Evolutionary conservation across 2,329 filamentous ascomycete species (phyloP).

Genomic region (Aspergillus ruber): DNA sequence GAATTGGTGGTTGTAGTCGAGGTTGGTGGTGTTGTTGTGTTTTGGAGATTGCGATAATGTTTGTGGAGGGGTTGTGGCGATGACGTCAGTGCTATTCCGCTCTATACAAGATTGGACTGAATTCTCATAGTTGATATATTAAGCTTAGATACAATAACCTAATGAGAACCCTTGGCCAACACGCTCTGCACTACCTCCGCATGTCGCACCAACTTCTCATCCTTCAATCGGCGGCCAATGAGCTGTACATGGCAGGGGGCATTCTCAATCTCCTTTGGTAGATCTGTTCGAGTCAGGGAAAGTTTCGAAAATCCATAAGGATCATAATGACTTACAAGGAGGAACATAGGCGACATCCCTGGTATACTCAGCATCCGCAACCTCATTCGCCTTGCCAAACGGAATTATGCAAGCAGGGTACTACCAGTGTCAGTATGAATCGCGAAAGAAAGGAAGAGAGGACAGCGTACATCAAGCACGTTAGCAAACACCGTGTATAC

Average conservation of each 20-base stretch:
- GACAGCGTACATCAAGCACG: conserved; percentile 13
- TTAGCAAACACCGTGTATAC: conserved; percentile 18
- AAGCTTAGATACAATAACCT: too few relatives aligned
- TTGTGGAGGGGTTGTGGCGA: not conserved
- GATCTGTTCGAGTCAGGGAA: conserved; percentile 5
- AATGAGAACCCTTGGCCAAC: not conserved
- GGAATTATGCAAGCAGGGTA: conserved; percentile 18
- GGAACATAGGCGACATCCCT: conserved; percentile 15
- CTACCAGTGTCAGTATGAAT: conserved; percentile 4
- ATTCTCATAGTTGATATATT: too few relatives aligned
- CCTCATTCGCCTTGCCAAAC: conserved; percentile 10
- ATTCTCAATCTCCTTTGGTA: conserved; percentile 13
- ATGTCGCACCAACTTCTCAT: conserved; percentile 14
- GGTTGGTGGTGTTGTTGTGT: conserved; percentile 3
- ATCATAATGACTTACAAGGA: conserved; percentile 9
- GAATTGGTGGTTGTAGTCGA: not conserved
- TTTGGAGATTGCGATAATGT: conserved; percentile 3
- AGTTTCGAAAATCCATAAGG: not conserved
- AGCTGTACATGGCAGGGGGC: conserved; percentile 20
- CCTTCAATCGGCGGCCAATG: conserved; percentile 16
- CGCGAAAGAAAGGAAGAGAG: not conserved
- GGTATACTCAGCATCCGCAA: conserved; percentile 12
- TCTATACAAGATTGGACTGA: too few relatives aligned
- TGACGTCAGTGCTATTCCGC: not conserved
- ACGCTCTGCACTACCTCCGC: conserved; percentile 11